phyloP scores from a whole-genome alignment of 1,284 basidiomycete species.

The Ceratobasidium sp. region DNA sequence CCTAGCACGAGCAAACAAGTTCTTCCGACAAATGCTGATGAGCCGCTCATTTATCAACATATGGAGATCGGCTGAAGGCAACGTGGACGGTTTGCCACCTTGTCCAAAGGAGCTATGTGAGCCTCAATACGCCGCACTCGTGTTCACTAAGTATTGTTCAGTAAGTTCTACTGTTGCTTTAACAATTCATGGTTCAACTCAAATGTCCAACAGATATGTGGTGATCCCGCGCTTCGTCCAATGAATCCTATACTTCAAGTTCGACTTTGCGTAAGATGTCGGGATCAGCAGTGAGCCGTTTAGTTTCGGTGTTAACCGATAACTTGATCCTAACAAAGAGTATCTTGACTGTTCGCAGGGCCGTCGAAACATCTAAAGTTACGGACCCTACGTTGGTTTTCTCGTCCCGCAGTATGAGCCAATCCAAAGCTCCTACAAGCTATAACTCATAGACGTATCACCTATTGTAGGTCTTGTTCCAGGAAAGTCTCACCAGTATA shows the following conservation, averaged over 20 bases:
- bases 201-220: slow-evolving; percentile 10
- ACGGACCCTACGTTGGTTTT: slow-evolving; percentile 25
- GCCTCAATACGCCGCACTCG: slow-evolving; percentile 41
- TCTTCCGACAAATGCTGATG: slow-evolving; percentile 45
- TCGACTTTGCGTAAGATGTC: slow-evolving; percentile 32
- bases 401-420: slow-evolving; percentile 8
- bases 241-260: slow-evolving; percentile 37
- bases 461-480: slow-evolving; percentile 9
- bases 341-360: neutral
- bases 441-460: neutral
- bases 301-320: neutral
- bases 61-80: slow-evolving; percentile 30
- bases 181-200: neutral
- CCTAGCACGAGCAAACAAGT: slow-evolving; percentile 42
- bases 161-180: slow-evolving; percentile 19
- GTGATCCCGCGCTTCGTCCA: slow-evolving; percentile 6
- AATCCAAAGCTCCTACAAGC: neutral
- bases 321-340: neutral
- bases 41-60: slow-evolving; percentile 1
- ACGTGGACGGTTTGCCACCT: slow-evolving; percentile 27
- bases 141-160: slow-evolving; percentile 44
- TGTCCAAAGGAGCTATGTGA: slow-evolving; percentile 44
- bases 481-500: neutral
- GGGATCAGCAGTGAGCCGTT: slow-evolving; percentile 17
- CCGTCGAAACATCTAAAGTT: slow-evolving; percentile 5